phyloP scores from a whole-genome alignment of 139 green algal species.

The Coelastrella sp. region DNA sequence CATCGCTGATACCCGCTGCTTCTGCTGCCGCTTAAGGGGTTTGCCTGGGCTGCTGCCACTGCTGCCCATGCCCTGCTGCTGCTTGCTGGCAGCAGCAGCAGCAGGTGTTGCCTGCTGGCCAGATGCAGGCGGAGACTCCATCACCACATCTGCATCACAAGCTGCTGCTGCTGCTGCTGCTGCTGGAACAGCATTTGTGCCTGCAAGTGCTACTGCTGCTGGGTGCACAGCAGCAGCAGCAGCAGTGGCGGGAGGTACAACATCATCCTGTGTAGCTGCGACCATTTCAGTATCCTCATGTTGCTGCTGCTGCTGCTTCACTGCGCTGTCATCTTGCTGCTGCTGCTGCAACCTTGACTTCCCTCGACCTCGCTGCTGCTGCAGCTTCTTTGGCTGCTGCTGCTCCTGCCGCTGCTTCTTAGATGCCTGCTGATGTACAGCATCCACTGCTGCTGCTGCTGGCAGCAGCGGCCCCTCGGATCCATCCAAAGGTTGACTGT shows the following conservation, averaged over 20 bases:
- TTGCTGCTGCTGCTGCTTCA: background rate
- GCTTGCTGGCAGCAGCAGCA: background rate
- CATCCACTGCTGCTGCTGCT: constrained; percentile 2
- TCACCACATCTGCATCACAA: background rate
- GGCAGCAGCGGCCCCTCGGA: background rate
- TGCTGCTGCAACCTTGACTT: background rate
- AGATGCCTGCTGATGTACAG: background rate
- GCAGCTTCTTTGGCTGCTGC: background rate
- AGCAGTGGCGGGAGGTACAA: background rate
- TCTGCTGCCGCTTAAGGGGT: background rate
- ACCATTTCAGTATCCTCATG: background rate
- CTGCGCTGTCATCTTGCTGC: background rate
- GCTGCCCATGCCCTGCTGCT: background rate
- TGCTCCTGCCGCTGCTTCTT: background rate
- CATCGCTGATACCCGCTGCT: background rate
- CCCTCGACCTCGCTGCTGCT: background rate
- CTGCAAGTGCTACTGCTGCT: background rate
- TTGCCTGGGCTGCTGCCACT: background rate
- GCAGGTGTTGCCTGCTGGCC: background rate
- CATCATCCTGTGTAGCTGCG: background rate
- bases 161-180: background rate
- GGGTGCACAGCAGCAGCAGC: background rate
- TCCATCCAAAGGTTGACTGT: background rate
- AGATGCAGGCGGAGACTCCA: background rate
- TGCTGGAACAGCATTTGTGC: background rate